phyloP scores from a whole-genome alignment of 2,329 filamentous ascomycete genomes.

The Colletotrichum lindemuthianum region DNA sequence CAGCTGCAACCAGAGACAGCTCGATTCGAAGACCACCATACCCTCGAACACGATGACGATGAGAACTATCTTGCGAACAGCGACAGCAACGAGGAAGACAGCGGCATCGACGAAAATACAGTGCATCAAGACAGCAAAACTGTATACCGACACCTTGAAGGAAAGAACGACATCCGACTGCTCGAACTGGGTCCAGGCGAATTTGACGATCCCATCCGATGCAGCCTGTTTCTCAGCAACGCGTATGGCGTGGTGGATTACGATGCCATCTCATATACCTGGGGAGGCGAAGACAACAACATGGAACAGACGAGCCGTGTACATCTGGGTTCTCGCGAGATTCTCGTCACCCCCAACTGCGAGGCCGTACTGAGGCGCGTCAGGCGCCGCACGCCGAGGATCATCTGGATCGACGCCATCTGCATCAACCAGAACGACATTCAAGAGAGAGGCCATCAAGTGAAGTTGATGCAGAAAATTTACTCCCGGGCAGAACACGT shows the following conservation, averaged over 20 bases:
- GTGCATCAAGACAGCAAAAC: neutral
- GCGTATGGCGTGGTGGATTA: conserved; percentile 34
- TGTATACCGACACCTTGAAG: neutral
- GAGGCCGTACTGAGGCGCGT: conserved; percentile 6
- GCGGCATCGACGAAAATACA: no score
- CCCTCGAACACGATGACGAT: no score
- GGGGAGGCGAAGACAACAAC: conserved; percentile 40
- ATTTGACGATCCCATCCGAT: conserved; percentile 1
- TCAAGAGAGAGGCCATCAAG: conserved; percentile 34
- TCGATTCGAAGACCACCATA: no score
- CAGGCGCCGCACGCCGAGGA: neutral
- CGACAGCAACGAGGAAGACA: no score
- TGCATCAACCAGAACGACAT: conserved; percentile 38
- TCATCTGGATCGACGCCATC: conserved; percentile 38
- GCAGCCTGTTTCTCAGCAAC: neutral
- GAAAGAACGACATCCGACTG: neutral
- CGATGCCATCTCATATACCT: conserved; percentile 50
- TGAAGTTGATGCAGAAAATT: conserved; percentile 35
- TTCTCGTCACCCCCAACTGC: conserved; percentile 9
- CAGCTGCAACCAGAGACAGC: no score
- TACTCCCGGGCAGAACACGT: conserved; percentile 32
- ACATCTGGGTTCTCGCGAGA: neutral
- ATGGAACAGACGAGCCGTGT: conserved; percentile 1
- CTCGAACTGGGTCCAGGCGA: neutral
- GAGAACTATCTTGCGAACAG: no score